Percentiles rank a stretch among this genome's conserved stretches.
phyloP scores from a whole-genome alignment of 441 rosid genomes.

The Jatropha podagrica region DNA sequence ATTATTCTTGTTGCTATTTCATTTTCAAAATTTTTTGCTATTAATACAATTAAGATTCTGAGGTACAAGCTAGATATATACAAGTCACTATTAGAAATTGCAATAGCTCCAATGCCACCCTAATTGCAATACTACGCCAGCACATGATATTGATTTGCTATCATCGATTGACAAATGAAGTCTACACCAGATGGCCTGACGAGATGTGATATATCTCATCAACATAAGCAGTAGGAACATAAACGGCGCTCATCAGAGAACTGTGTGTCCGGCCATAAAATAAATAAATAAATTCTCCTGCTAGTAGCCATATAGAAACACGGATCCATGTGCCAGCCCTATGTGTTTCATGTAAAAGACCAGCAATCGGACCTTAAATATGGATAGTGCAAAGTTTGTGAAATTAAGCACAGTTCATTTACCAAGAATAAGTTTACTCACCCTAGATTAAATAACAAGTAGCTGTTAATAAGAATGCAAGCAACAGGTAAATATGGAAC shows the following conservation, averaged over 20 bases:
- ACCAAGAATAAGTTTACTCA: conserved; percentile 32
- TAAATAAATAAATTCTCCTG: conserved; percentile 55
- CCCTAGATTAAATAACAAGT: conserved; percentile 68
- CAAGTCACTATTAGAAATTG: not conserved
- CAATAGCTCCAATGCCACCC: not conserved
- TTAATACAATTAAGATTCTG: not conserved
- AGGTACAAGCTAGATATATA: too few species aligned
- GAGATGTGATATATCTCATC: conserved; percentile 38
- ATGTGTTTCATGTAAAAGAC: not conserved
- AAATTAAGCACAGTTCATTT: not conserved
- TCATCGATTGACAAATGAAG: not conserved
- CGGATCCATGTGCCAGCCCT: conserved; percentile 71
- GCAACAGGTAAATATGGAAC: conserved; percentile 67
- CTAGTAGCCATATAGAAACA: conserved; percentile 59
- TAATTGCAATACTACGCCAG: not conserved
- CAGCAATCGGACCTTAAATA: not conserved
- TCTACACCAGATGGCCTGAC: conserved; percentile 30
- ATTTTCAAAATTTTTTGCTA: too few species aligned
- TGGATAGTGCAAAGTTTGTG: too few species aligned
- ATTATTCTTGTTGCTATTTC: too few species aligned
- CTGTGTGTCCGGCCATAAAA: conserved; percentile 65
- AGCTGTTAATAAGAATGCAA: conserved; percentile 68
- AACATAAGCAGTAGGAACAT: conserved; percentile 41
- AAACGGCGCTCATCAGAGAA: conserved; percentile 43
- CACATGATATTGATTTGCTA: not conserved